phyloP scores from a whole-genome alignment of 2,329 filamentous ascomycete species.

The Fusarium heterosporum region DNA sequence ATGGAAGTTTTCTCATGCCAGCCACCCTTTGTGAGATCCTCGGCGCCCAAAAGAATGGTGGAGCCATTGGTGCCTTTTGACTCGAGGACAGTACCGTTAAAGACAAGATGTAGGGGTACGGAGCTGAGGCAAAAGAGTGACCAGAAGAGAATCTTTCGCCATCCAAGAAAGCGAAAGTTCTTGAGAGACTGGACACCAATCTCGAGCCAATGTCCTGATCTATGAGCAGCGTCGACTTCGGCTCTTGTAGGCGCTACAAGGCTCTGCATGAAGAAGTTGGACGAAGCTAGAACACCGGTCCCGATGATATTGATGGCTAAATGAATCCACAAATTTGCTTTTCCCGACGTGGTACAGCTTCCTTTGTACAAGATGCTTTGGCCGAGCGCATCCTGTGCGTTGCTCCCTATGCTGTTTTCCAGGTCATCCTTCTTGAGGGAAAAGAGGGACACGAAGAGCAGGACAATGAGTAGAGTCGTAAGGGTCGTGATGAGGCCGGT shows the following conservation, averaged over 20 bases:
- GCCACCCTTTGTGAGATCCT: neutral
- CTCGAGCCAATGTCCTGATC: constrained; percentile 30
- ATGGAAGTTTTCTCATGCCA: constrained; percentile 9
- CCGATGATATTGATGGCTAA: constrained; percentile 35
- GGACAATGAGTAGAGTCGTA: constrained; percentile 5
- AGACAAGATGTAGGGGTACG: constrained; percentile 22
- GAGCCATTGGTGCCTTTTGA: constrained; percentile 31
- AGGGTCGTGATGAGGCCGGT: constrained; percentile 14
- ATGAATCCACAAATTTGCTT: constrained; percentile 29
- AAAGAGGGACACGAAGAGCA: constrained; percentile 29
- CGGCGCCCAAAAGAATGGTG: constrained; percentile 9
- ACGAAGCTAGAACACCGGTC: constrained; percentile 50
- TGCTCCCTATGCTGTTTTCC: fast-evolving
- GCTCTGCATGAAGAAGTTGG: constrained; percentile 54
- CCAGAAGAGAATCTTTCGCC: constrained; percentile 23
- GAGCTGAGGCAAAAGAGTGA: constrained; percentile 18
- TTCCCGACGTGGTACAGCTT: neutral
- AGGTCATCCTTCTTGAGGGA: neutral
- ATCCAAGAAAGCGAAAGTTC: constrained; percentile 27
- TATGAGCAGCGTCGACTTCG: constrained; percentile 46
- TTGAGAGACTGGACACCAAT: constrained; percentile 42
- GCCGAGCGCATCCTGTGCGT: neutral
- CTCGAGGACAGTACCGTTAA: constrained; percentile 26
- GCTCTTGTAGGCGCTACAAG: constrained; percentile 50
- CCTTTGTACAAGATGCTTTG: constrained; percentile 19